A percentile compares a stretch with the other conserved stretches of the same genome.
phyloP scores from a whole-genome alignment of 1,139 yeast species.

The Saccharomyces pastorianus region DNA sequence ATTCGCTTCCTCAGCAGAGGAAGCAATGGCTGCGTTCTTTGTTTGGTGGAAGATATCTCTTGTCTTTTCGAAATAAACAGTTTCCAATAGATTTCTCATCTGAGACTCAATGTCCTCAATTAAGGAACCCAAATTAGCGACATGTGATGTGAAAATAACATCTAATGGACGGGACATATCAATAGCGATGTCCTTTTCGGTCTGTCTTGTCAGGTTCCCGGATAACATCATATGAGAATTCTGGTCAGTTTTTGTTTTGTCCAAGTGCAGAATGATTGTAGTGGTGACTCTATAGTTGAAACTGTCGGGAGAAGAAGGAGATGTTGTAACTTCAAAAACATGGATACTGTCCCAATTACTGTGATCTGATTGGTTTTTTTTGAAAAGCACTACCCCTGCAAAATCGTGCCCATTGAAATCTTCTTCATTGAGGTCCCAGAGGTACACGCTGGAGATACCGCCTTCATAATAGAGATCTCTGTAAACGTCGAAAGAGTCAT shows the following conservation, averaged over 20 bases:
- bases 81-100: slow-evolving; percentile 79
- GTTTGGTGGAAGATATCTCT: slow-evolving; percentile 51
- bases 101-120: slow-evolving; percentile 86
- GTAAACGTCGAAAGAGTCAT: slow-evolving; percentile 87
- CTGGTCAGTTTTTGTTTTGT: slow-evolving; percentile 21
- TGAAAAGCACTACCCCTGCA: slow-evolving; percentile 86
- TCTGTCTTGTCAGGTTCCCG: slow-evolving; percentile 80
- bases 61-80: slow-evolving; percentile 91
- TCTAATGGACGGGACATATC: slow-evolving; percentile 18
- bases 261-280: slow-evolving; percentile 74
- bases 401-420: slow-evolving; percentile 40
- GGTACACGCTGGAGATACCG: slow-evolving; percentile 79
- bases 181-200: slow-evolving; percentile 36
- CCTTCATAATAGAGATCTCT: slow-evolving; percentile 94
- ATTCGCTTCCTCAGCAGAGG: slow-evolving; percentile 12
- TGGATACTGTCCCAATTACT: slow-evolving; percentile 91
- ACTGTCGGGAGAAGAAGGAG: slow-evolving; percentile 33
- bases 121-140: slow-evolving; percentile 75
- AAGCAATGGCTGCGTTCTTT: slow-evolving; percentile 12
- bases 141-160: slow-evolving; percentile 40
- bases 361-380: slow-evolving; percentile 42
- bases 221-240: slow-evolving; percentile 44
- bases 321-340: slow-evolving; percentile 67
- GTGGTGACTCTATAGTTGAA: slow-evolving; percentile 74
- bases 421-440: slow-evolving; percentile 63